Evolutionary conservation across 2,329 filamentous ascomycete species (phyloP), one percentile per base, ranked within the genome.

Genomic region (Aspergillus jensenii): DNA sequence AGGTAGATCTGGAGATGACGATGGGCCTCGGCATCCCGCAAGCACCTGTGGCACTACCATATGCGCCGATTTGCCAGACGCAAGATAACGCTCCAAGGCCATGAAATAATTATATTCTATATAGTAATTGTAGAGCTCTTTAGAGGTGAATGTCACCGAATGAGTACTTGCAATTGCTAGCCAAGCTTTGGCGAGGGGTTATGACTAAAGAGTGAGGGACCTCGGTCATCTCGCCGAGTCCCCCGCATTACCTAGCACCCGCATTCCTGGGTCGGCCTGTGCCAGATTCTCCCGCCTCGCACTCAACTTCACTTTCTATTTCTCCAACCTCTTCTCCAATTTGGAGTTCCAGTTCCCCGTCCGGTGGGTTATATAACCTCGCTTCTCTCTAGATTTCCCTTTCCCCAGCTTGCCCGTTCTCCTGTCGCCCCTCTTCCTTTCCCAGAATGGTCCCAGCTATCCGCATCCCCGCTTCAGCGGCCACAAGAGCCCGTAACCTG

Each of bases 401-500:
- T 8, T 44, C 40, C 14, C n/a, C 45, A 23, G 17, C 50, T 48
- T 23, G 47, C n/a, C 37, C 41, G 33, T 15, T 37, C 49, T 12
- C 33, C 45, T 35, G 21, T 39, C n/a, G 43, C n/a, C 19, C 15
- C 23, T 21, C 1, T 25, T 40, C 37, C 3, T 49, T n/a, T 37
- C 50, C 14, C 59, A 57, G 35, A 21, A 76, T 77, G 75, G 64
- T 74, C 59, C 73, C 75, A 47, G 70, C 76, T 46, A 70, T 81
- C 55, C 73, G 79, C 44, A 70, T 80, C 58, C 76, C 78, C 46
- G 76, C 77, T 37, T 76, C 78, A 8, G 78, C 79, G 49, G 77
- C 78, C 57, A 78, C 73, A 56, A 71, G 77, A 59, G 79, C 79
- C 17, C 65, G 87, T 56, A 78, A 84, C 64, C 82, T 91, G 54